Evolutionary conservation across 2,329 filamentous ascomycete genomes (phyloP), one percentile per base, ranked within the genome.

Genomic region (Trichoderma atrobrunneum): DNA sequence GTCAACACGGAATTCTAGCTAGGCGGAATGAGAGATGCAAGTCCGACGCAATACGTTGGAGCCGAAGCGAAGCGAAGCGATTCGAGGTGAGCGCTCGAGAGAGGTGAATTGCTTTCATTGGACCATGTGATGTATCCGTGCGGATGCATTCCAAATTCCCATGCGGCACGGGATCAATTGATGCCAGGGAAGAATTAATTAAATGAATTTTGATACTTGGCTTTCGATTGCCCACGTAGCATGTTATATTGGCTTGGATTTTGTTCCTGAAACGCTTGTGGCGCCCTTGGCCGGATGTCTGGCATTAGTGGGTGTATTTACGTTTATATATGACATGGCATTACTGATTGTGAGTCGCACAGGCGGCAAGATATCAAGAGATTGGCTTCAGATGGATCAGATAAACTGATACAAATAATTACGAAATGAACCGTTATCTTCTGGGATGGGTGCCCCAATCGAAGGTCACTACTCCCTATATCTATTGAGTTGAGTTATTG

Each of bases 21-120:
- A 48, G 34, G 24, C 8, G 12, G 11, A 8, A 36, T 30, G 56
- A 32, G 54, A 48, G 34, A 32, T n/a, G 36, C 24, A 60, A 60
- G 26, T 57, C 39, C 67, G 21, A 54, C 39, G 67, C 39, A 54
- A 36, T 5, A 28, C 21, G 14, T 54, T 24, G 24, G 24, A 24
- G 67, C 57, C 39, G 57, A 70, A 51, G 67, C 21, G 57, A 70
- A 51, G 67, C 21, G n/a, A 70, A 70, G 67, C 67, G 57, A 28
- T 54, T 54, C 39, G 28, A 11, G 16, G 34, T 34, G 21, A 10
- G 16, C 10, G 21, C 16, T 21, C 34, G 36, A 57, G n/a, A 21
- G 39, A 28, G 1, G 16, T 62, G 2, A 2, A 43, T 8, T 43
- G 8, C 16, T 32, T 32, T 36, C 14, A n/a, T 36, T n/a, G 10